phyloP scores from a whole-genome alignment of 164 flowering plant genomes.

The Amborella trichopoda region DNA sequence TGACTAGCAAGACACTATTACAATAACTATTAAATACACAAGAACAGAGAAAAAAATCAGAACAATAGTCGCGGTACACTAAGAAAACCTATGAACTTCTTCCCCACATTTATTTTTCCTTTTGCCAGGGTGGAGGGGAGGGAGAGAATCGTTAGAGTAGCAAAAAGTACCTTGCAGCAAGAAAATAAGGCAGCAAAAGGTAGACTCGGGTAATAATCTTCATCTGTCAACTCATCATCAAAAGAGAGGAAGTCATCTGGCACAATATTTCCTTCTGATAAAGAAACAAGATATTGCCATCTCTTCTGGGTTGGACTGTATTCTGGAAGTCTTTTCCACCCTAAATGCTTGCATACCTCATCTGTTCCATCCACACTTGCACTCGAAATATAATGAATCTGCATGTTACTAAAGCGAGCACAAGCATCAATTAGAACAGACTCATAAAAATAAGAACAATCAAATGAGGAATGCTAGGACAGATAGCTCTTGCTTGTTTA shows the following conservation, averaged over 20 bases:
- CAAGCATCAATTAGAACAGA: slow-evolving; percentile 12
- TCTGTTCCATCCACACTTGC: slow-evolving; percentile 50
- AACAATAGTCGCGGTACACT: too few species aligned
- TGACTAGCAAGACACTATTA: too few species aligned
- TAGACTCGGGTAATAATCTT: slow-evolving; percentile 80
- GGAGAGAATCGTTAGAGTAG: too few species aligned
- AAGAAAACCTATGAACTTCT: too few species aligned
- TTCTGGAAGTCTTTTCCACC: slow-evolving; percentile 70
- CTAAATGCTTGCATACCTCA: slow-evolving; percentile 58
- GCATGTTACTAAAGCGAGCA: slow-evolving; percentile 34
- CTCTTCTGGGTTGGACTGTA: slow-evolving; percentile 53
- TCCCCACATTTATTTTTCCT: too few species aligned
- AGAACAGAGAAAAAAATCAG: too few species aligned
- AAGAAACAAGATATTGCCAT: slow-evolving; percentile 54
- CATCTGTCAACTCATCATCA: slow-evolving; percentile 65
- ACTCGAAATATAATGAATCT: slow-evolving; percentile 73
- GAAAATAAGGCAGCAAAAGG: slow-evolving; percentile 89
- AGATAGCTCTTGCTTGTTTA: slow-evolving; percentile 17
- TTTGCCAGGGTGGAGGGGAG: too few species aligned
- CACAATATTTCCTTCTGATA: slow-evolving; percentile 41
- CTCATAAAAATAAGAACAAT: too few species aligned
- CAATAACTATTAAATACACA: too few species aligned
- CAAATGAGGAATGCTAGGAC: too few species aligned
- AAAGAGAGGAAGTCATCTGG: slow-evolving; percentile 25
- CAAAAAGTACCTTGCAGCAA: slow-evolving; percentile 61